These are phyloP conservation scores for Rubia occidens DNA, from an alignment of 305 asterid genomes.

Conservation along the genomic window DNA sequence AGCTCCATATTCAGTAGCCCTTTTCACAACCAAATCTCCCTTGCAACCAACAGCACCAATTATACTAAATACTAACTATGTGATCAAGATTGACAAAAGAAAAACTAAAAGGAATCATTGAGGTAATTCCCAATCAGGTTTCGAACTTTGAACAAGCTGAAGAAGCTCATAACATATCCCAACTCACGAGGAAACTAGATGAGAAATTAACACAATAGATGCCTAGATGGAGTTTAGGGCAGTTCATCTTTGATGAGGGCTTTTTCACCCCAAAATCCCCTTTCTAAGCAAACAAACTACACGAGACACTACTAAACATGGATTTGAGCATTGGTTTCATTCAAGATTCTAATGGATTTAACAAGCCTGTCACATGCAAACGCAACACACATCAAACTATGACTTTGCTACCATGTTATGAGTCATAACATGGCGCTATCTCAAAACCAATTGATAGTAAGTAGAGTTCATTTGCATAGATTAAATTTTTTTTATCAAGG, in stretches of 20 bases:
- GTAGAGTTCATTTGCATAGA: neutral
- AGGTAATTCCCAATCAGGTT: neutral
- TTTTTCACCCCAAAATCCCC: neutral
- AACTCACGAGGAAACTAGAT: neutral
- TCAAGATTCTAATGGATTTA: neutral
- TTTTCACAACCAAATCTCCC: conserved; percentile 80
- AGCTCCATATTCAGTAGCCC: conserved; percentile 93
- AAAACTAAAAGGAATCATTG: neutral
- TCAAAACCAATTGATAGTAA: neutral
- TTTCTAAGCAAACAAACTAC: neutral
- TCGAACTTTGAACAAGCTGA: neutral
- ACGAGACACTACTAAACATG: neutral
- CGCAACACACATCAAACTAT: neutral
- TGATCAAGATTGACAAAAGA: neutral
- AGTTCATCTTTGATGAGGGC: neutral
- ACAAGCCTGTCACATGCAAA: neutral
- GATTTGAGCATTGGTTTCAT: no score
- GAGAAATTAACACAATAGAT: neutral
- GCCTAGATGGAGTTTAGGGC: neutral
- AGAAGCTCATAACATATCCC: neutral
- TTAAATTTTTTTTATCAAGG: neutral
- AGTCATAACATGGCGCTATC: neutral
- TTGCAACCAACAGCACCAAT: conserved; percentile 20
- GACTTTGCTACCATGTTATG: neutral
- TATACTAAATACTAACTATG: neutral